Conservation (phyloP, 495 filamentous ascomycete genomes). For the Astrocystis sublimbata region DNA sequence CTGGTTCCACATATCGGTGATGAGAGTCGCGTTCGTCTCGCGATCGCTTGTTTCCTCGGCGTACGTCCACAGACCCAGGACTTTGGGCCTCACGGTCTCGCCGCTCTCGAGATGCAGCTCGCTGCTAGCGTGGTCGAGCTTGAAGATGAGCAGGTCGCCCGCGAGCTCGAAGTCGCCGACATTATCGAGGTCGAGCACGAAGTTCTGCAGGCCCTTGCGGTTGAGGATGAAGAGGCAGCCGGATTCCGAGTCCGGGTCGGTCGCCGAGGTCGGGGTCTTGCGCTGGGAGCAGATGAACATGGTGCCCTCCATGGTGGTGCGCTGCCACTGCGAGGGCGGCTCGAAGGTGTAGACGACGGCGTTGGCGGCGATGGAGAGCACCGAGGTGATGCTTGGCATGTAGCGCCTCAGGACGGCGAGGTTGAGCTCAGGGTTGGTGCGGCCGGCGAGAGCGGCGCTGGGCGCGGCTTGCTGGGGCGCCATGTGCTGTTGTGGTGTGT, state of each 20-base stretch:
- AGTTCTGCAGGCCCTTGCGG: conserved; percentile 47
- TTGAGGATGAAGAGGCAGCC: conserved; percentile 49
- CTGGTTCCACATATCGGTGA: conserved; percentile 43
- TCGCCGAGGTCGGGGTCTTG: conserved; percentile 34
- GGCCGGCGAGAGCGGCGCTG: conserved; percentile 46
- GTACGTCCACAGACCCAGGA: conserved; percentile 51
- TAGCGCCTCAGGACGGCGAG: conserved; percentile 75
- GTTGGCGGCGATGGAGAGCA: conserved; percentile 75
- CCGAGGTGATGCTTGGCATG: conserved; percentile 62
- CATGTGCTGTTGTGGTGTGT: conserved; percentile 42
- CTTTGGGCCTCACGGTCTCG: conserved; percentile 33
- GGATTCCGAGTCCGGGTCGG: conserved; percentile 12
- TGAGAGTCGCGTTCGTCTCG: conserved; percentile 34
- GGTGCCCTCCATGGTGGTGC: conserved; percentile 72
- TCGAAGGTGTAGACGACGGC: conserved; percentile 77
- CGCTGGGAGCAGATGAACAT: conserved; percentile 74
- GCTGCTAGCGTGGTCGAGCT: conserved; percentile 34
- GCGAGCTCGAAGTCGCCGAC: conserved; percentile 46
- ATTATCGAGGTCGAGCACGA: conserved; percentile 40
- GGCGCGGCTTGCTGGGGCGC: conserved; percentile 23
- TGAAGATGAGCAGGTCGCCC: conserved; percentile 44
- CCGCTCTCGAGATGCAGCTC: conserved; percentile 28
- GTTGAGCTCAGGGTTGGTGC: conserved; percentile 80
- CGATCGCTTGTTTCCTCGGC: conserved; percentile 36
- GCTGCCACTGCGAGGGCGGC: conserved; percentile 69